Percentiles rank a stretch among this genome's conserved stretches.
Evolutionary conservation across 768 basidiomycete genomes (phyloP).

Genomic region (Leccinum truebloodii): DNA sequence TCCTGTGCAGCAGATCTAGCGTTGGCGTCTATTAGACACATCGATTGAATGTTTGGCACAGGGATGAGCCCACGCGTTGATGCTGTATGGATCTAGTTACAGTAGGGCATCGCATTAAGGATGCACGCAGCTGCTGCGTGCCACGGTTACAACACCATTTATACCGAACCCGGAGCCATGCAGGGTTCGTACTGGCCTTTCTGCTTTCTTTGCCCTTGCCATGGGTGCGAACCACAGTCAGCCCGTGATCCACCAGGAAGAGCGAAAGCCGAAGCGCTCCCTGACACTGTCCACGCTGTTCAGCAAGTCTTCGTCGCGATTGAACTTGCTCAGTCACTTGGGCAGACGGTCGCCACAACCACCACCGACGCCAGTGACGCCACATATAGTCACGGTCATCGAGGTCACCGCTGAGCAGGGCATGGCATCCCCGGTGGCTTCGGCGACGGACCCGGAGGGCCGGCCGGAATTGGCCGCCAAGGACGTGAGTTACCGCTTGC

Average conservation of each 20-base stretch:
- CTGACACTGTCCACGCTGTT: slow-evolving; percentile 25
- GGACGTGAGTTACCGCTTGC: not conserved
- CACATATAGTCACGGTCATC: slow-evolving; percentile 10
- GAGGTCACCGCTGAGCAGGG: slow-evolving; percentile 15
- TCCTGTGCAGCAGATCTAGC: slow-evolving; percentile 13
- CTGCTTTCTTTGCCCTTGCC: not conserved
- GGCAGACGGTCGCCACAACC: slow-evolving; percentile 33
- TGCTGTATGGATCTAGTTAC: slow-evolving; percentile 4
- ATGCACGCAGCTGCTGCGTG: slow-evolving; percentile 26
- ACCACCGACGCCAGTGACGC: slow-evolving; percentile 29
- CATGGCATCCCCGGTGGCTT: slow-evolving; percentile 29
- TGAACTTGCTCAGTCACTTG: slow-evolving; percentile 27
- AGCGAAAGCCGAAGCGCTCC: slow-evolving; percentile 26
- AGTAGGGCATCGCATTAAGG: slow-evolving; percentile 21
- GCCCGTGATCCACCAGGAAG: slow-evolving; percentile 23
- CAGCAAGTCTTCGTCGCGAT: slow-evolving; percentile 30
- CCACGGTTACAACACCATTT: slow-evolving; percentile 20
- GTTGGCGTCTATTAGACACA: slow-evolving; percentile 1
- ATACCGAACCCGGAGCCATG: slow-evolving; percentile 14
- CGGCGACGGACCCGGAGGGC: slow-evolving; percentile 20
- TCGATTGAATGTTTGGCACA: slow-evolving; percentile 13
- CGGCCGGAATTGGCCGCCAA: slow-evolving; percentile 30
- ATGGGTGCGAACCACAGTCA: slow-evolving; percentile 34
- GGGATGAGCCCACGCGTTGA: slow-evolving; percentile 15
- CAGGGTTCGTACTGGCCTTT: slow-evolving; percentile 16